These are phyloP conservation scores for Phoenix dactylifera DNA, from an alignment of 176 grass and related monocot species.

Conservation along the genomic window DNA sequence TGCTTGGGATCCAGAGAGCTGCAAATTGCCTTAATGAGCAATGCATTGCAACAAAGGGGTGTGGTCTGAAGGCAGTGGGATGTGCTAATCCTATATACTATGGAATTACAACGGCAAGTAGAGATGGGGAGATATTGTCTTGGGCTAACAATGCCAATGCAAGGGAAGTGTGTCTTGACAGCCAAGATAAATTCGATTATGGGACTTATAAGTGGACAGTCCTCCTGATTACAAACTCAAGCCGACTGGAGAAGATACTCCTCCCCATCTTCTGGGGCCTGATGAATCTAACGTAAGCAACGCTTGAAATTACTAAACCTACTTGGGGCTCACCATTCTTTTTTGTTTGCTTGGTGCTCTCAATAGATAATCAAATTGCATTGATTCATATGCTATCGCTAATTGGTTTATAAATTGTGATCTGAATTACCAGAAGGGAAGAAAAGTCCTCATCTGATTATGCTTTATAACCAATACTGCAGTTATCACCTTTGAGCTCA, in stretches of 20 bases:
- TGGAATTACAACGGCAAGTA: slow-evolving; percentile 2
- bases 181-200: slow-evolving; percentile 52
- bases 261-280: slow-evolving; percentile 97
- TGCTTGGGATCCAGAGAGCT: slow-evolving; percentile 77
- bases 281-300: slow-evolving; percentile 60
- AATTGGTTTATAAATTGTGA: too few species aligned
- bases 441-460: too few species aligned
- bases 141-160: slow-evolving; percentile 47
- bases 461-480: too few species aligned
- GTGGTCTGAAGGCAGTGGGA: slow-evolving; percentile 27
- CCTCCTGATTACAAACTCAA: slow-evolving; percentile 59
- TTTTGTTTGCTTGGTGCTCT: background rate
- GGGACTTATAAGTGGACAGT: slow-evolving; percentile 85
- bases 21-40: slow-evolving; percentile 60
- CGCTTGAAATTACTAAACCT: background rate
- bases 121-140: slow-evolving; percentile 23
- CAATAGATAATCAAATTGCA: too few species aligned
- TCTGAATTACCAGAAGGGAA: too few species aligned
- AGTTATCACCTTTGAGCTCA: too few species aligned
- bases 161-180: slow-evolving; percentile 32
- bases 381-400: too few species aligned
- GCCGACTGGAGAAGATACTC: slow-evolving; percentile 67
- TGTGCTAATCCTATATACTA: slow-evolving; percentile 59
- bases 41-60: slow-evolving; percentile 27
- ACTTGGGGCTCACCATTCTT: too few species aligned